Evolutionary conservation across 2,329 filamentous ascomycete genomes (phyloP), one percentile per base, ranked within the genome.

Genomic region (Pseudocercospora musae): DNA sequence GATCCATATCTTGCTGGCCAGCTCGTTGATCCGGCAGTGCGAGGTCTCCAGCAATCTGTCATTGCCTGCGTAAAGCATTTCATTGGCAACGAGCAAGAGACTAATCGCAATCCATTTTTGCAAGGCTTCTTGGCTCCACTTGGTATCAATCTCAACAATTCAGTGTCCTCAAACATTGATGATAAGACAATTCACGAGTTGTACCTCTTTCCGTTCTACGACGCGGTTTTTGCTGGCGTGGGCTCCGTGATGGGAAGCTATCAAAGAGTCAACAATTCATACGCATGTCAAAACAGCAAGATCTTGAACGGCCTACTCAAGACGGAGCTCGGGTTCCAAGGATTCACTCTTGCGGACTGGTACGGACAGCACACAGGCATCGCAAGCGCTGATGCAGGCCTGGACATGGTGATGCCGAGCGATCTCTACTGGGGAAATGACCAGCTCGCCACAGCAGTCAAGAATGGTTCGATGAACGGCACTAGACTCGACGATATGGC

Each of bases 181-280:
- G 71, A 73, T 53, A 59, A 66, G 3, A 68, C 70, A 8, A 61
- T 73, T 64, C 70, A 72, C 46, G 71, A 73, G 46, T 63, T 72
- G 0, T 90, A 90, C 66, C 82, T 90, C 11, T 86, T 85, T 48
- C 88, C 88, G 0, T 90, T 90, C 65, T 87, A 89, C 74, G 90
- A 90, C 69, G 87, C 87, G 1, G 78, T 90, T 25, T 82, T 86
- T 48, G 87, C 89, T 2, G 90, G 91, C 11, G 91, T 92, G 1
- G 90, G 86, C 0, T 86, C 87, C 13, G 84, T 93, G 48, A 96
- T 96, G 92, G 93, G 89, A 71, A 87, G 88, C 0, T 96, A 96
- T 69, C 79, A 81, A 56, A 76, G 78, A 66, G 73, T 80, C 68
- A 81, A 81, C 66, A 76, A 71, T 54, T 77, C 74, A 10, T 73